A percentile compares a stretch with the other conserved stretches of the same genome.
Evolutionary conservation across 2,329 filamentous ascomycete species (phyloP).

Genomic region (Talaromyces verruculosus): DNA sequence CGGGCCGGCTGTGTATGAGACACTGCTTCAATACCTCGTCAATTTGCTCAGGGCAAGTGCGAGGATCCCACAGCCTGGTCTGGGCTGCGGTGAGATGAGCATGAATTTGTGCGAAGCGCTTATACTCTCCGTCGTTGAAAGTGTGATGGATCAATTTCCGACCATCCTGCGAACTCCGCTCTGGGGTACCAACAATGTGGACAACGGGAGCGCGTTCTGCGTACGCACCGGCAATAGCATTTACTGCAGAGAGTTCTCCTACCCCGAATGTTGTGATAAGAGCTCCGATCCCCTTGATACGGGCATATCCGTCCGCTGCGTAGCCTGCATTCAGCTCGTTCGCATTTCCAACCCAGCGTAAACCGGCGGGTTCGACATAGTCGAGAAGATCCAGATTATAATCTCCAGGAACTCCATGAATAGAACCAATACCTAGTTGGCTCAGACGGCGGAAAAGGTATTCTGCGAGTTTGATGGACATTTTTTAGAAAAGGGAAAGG

Average conservation of each 20-base stretch:
- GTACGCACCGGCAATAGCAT: neutral
- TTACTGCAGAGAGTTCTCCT: neutral
- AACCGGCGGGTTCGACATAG: neutral
- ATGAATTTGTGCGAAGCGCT: neutral
- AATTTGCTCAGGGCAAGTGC: neutral
- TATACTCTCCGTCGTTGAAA: neutral
- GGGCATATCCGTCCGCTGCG: neutral
- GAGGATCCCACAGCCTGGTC: neutral
- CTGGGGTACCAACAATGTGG: neutral
- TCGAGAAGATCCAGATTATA: neutral
- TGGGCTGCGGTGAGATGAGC: neutral
- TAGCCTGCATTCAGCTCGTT: neutral
- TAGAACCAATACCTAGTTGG: neutral
- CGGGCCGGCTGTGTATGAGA: neutral
- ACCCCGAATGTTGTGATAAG: neutral
- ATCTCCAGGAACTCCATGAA: neutral
- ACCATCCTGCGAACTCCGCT: neutral
- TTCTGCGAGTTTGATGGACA: neutral
- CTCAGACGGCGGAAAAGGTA: neutral
- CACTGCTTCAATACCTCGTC: neutral
- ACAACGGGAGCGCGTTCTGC: neutral
- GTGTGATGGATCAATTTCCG: neutral
- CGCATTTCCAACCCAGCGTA: neutral
- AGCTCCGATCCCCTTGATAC: neutral
- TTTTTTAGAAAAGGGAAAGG: neutral